Conservation (phyloP, 2,329 filamentous ascomycete genomes). For the Phaeomoniella chlamydospora region DNA sequence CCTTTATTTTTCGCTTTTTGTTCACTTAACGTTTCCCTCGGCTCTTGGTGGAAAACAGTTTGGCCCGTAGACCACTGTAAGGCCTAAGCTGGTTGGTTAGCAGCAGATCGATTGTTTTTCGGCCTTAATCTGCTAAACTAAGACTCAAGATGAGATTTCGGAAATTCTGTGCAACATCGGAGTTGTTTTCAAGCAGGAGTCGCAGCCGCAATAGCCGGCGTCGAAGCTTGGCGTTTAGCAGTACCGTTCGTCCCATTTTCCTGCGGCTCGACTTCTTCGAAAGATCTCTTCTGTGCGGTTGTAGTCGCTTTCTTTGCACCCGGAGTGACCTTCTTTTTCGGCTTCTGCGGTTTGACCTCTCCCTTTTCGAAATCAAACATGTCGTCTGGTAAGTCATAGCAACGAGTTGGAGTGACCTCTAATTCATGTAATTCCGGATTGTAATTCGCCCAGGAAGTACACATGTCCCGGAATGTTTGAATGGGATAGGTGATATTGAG, state of each 20-base stretch:
- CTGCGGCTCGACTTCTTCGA: neutral
- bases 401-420: slow-evolving; percentile 71
- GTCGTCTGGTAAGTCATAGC: slow-evolving; percentile 77
- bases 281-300: neutral
- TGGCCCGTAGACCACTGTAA: too few species aligned
- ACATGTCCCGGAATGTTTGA: slow-evolving; percentile 72
- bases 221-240: neutral
- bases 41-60: too few species aligned
- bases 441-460: slow-evolving; percentile 62
- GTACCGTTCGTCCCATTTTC: neutral
- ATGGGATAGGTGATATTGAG: slow-evolving; percentile 57
- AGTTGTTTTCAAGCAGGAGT: neutral
- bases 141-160: too few species aligned
- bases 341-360: slow-evolving; percentile 53
- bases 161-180: too few species aligned
- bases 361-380: slow-evolving; percentile 57
- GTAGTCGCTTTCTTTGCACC: slow-evolving; percentile 1
- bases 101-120: too few species aligned
- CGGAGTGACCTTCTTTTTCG: slow-evolving; percentile 34
- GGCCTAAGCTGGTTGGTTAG: too few species aligned
- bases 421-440: slow-evolving; percentile 63
- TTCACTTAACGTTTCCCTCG: too few species aligned
- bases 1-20: too few species aligned
- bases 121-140: too few species aligned
- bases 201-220: neutral